phyloP scores from a whole-genome alignment of 345 rosid genomes.

The Acer saccharum region DNA sequence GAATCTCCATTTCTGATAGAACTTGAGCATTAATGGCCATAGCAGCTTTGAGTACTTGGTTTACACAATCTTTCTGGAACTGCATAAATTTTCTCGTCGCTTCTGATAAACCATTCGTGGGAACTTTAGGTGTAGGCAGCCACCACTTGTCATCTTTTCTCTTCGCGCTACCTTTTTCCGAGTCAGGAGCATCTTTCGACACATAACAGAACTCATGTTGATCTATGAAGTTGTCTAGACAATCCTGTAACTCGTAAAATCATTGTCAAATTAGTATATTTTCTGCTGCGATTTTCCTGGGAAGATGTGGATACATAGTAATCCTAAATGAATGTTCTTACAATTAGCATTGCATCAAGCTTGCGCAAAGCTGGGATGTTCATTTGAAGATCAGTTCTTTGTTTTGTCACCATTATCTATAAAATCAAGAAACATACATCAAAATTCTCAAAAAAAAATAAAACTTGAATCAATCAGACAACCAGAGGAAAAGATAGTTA shows the following conservation, averaged over 20 bases:
- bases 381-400: constrained; percentile 82
- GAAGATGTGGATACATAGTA: not conserved
- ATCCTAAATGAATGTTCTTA: constrained; percentile 37
- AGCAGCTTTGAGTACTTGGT: constrained; percentile 92
- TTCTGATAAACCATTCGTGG: constrained; percentile 74
- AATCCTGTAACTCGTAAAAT: constrained; percentile 45
- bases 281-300: not conserved
- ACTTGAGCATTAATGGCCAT: constrained; percentile 95
- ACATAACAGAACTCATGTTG: constrained; percentile 69
- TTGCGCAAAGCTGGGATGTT: constrained; percentile 93
- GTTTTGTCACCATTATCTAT: constrained; percentile 83
- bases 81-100: constrained; percentile 67
- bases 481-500: not conserved
- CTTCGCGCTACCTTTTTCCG: constrained; percentile 44
- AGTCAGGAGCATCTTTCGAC: constrained; percentile 65
- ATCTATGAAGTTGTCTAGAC: constrained; percentile 78
- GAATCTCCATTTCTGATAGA: constrained; percentile 83
- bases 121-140: constrained; percentile 81
- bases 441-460: not conserved
- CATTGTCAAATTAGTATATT: not conserved
- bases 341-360: constrained; percentile 93
- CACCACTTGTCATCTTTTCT: constrained; percentile 92
- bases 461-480: not conserved
- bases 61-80: constrained; percentile 80
- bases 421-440: constrained; percentile 6